A percentile compares a stretch with the other conserved stretches of the same genome.
These are phyloP conservation scores for Stachybotrys chartarum DNA, from an alignment of 2,329 filamentous ascomycete species.

Conservation along the genomic window DNA sequence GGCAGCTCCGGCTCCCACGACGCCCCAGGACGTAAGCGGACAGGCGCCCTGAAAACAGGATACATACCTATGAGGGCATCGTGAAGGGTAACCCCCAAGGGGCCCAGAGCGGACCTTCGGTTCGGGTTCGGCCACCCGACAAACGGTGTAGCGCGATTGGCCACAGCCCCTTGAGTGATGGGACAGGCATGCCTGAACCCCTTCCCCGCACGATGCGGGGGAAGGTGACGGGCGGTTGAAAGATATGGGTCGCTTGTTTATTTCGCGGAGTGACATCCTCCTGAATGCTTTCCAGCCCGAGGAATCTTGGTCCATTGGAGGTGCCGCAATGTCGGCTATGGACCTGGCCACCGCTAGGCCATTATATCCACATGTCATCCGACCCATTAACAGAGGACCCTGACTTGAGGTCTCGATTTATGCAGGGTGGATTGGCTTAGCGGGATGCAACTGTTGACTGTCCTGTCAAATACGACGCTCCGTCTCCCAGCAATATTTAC, in stretches of 20 bases:
- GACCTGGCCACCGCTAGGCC: neutral
- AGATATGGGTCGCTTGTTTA: neutral
- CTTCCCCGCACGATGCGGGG: neutral
- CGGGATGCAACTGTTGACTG: neutral
- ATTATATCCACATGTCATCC: neutral
- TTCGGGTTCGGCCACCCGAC: neutral
- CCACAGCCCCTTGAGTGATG: neutral
- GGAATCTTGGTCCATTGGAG: neutral
- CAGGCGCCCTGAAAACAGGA: neutral
- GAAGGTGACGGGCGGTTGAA: neutral
- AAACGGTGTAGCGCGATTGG: neutral
- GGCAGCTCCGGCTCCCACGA: neutral
- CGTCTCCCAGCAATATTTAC: neutral
- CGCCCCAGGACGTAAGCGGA: neutral
- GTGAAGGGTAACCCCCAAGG: neutral
- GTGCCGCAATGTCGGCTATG: neutral
- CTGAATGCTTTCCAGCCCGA: neutral
- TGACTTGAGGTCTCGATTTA: neutral
- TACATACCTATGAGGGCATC: neutral
- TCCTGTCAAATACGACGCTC: neutral
- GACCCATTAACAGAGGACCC: neutral
- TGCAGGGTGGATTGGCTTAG: neutral
- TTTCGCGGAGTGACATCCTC: neutral
- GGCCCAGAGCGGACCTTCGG: neutral
- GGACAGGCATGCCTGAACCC: neutral